Evolutionary conservation across 371 early-diverging fungal species (phyloP).

Genomic region (Actinomortierella wolfii): DNA sequence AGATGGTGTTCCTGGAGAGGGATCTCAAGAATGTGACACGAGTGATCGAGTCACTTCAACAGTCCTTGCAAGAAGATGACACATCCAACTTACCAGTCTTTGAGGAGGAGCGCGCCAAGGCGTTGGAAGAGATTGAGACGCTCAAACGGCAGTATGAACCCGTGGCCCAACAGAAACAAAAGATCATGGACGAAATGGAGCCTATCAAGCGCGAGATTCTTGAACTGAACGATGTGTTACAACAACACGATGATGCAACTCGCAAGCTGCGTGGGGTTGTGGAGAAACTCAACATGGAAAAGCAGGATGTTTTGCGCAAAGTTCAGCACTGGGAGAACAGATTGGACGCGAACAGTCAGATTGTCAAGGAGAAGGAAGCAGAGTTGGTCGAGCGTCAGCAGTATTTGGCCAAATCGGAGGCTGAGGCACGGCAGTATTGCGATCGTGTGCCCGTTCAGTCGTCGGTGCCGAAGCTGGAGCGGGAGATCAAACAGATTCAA

Average conservation of each 20-base stretch:
- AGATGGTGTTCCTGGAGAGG: conserved; percentile 5
- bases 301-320: conserved; percentile 33
- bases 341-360: conserved; percentile 24
- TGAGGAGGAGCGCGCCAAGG: conserved; percentile 44
- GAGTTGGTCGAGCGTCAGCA: conserved; percentile 30
- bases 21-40: conserved; percentile 11
- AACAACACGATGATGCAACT: conserved; percentile 11
- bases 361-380: conserved; percentile 20
- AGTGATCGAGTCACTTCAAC: conserved; percentile 17
- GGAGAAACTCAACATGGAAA: conserved; percentile 40
- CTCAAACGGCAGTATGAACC: conserved; percentile 43
- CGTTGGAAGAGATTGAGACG: conserved; percentile 32
- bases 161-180: conserved; percentile 25
- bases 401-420: conserved; percentile 49
- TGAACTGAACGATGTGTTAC: conserved; percentile 37
- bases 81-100: conserved; percentile 29
- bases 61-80: conserved; percentile 19
- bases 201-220: conserved; percentile 25
- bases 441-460: conserved; percentile 66
- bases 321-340: conserved; percentile 54
- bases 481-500: conserved; percentile 59
- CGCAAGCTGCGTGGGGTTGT: conserved; percentile 35
- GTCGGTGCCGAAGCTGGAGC: conserved; percentile 58
- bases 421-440: conserved; percentile 60
- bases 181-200: conserved; percentile 19